These are phyloP conservation scores for Starmerella roubikii DNA, from an alignment of 805 yeast species.

Conservation along the genomic window DNA sequence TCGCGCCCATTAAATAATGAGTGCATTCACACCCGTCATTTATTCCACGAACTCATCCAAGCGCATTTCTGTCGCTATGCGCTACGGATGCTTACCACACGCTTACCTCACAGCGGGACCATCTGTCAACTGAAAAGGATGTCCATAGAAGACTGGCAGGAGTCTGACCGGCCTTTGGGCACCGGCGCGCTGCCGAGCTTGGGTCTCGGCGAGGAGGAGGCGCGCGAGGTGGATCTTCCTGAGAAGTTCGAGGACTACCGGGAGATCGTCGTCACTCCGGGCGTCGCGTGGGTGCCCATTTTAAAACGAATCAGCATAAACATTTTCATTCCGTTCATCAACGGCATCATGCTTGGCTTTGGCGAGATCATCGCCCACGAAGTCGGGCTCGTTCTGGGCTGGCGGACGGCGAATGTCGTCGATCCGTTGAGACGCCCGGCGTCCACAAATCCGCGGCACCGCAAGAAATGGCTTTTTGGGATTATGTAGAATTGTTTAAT, in stretches of 20 bases:
- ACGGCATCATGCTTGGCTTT: conserved; percentile 91
- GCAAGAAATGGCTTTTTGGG: conserved; percentile 18
- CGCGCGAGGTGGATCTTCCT: neutral
- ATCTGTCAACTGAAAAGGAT: no score
- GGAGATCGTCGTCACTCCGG: conserved; percentile 1
- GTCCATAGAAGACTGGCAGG: no score
- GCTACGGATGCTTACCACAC: no score
- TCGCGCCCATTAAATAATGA: no score
- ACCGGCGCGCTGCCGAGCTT: neutral
- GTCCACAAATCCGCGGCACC: conserved; percentile 12
- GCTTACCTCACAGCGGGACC: no score
- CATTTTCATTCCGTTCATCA: conserved; percentile 70
- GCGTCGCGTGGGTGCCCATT: conserved; percentile 14
- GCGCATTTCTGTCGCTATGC: no score
- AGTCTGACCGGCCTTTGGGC: neutral
- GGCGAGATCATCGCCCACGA: conserved; percentile 94
- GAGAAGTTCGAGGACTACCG: conserved; percentile 3
- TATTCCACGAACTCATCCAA: no score
- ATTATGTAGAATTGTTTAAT: no score
- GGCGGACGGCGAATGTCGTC: conserved; percentile 43
- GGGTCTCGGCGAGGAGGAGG: neutral
- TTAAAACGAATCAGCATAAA: conserved; percentile 38
- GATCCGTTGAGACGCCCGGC: conserved; percentile 13
- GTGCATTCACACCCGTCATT: no score
- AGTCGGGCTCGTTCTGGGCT: conserved; percentile 63